Conservation (phyloP, 148 eudicot species). For the Gaultheria prostrata region DNA sequence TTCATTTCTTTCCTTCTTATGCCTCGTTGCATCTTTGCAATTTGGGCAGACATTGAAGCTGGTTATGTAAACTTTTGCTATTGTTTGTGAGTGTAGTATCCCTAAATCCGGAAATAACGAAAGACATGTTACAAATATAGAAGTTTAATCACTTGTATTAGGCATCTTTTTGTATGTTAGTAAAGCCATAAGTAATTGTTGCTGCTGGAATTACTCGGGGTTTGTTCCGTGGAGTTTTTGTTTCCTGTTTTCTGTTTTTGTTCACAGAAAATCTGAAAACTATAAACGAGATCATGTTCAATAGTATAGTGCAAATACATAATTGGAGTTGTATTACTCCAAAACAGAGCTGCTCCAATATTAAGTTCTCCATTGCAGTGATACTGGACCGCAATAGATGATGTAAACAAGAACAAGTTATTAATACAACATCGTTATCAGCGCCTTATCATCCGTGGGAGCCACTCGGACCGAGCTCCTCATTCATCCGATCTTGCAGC, state of each 20-base stretch:
- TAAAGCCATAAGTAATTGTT: neutral
- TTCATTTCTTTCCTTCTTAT: conserved; percentile 18
- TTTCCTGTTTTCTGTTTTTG: neutral
- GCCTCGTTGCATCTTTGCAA: neutral
- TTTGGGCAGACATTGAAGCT: neutral
- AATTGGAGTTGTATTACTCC: neutral
- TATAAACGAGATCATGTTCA: neutral
- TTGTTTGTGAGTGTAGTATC: neutral
- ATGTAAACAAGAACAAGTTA: neutral
- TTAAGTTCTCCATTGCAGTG: neutral
- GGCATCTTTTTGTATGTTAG: neutral
- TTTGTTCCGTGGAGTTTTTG: neutral
- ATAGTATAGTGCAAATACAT: neutral
- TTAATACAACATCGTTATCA: neutral
- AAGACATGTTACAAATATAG: neutral
- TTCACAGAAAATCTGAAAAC: neutral
- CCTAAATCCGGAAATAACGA: neutral
- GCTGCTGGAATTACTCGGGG: neutral
- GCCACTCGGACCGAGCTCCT: conserved; percentile 14
- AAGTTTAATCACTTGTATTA: conserved; percentile 8
- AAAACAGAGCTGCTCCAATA: neutral
- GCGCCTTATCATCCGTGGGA: neutral
- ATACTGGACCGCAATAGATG: neutral
- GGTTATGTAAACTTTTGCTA: conserved; percentile 11
- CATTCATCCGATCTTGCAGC: conserved; percentile 20